These are phyloP conservation scores for Apiotrichum gracile DNA, from an alignment of 1,284 basidiomycete genomes.

Conservation along the genomic window DNA sequence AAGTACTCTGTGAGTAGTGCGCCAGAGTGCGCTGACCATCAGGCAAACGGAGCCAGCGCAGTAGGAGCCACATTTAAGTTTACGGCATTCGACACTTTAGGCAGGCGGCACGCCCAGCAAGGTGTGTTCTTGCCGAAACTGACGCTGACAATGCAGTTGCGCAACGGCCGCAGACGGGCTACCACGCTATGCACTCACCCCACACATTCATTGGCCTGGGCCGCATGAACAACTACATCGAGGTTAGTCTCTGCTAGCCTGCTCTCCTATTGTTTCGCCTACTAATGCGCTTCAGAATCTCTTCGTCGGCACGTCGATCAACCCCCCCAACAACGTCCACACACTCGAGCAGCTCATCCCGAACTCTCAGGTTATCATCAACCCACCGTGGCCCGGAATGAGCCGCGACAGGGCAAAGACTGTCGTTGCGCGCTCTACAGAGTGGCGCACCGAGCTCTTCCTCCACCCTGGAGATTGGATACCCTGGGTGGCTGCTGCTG, in stretches of 20 bases:
- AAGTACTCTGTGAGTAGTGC: constrained; percentile 61
- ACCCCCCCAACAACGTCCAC: constrained; percentile 62
- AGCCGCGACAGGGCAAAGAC: neutral
- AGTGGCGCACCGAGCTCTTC: constrained; percentile 86
- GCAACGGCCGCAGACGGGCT: constrained; percentile 86
- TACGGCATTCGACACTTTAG: constrained; percentile 90
- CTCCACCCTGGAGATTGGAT: constrained; percentile 95
- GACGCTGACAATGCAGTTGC: constrained; percentile 55
- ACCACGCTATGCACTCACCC: constrained; percentile 81
- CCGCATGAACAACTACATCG: constrained; percentile 99
- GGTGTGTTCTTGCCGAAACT: constrained; percentile 48
- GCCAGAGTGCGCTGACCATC: neutral
- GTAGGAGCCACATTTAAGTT: constrained; percentile 96
- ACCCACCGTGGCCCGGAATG: constrained; percentile 56
- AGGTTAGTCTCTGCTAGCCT: constrained; percentile 47
- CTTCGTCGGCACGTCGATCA: constrained; percentile 81
- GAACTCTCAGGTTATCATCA: constrained; percentile 94
- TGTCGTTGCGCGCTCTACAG: constrained; percentile 33
- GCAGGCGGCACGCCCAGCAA: constrained; percentile 81
- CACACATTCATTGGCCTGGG: constrained; percentile 96
- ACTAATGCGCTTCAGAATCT: constrained; percentile 55
- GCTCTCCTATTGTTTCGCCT: no score
- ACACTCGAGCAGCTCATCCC: constrained; percentile 95
- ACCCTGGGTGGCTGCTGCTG: constrained; percentile 86
- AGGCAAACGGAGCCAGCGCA: constrained; percentile 91